Evolutionary conservation across 2,329 filamentous ascomycete genomes (phyloP).

Genomic region (Sporothrix curviconia): DNA sequence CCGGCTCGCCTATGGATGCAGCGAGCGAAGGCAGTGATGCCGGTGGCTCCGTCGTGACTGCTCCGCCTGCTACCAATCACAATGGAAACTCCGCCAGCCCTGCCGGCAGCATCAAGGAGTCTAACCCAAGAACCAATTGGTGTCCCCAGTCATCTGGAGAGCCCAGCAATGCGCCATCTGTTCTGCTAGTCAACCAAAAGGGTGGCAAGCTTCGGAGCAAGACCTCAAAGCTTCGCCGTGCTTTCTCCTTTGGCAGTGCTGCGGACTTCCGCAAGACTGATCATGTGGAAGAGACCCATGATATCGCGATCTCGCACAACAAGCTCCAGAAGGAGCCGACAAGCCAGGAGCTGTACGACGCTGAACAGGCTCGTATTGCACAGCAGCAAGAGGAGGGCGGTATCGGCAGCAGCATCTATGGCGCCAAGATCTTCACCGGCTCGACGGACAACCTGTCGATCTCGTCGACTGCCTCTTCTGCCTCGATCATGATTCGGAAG

Average conservation of each 20-base stretch:
- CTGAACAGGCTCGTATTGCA: conserved; percentile 86
- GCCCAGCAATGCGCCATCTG: conserved; percentile 76
- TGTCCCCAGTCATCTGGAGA: conserved; percentile 38
- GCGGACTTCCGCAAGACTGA: conserved; percentile 73
- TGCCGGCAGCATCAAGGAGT: background rate
- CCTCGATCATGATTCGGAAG: conserved; percentile 91
- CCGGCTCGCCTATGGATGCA: conserved; percentile 61
- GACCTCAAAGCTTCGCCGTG: conserved; percentile 75
- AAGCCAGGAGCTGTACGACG: conserved; percentile 62
- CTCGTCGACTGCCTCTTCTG: conserved; percentile 81
- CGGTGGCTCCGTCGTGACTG: conserved; percentile 23
- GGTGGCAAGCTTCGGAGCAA: conserved; percentile 75
- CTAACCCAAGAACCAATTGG: conserved; percentile 8
- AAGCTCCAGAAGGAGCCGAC: conserved; percentile 62
- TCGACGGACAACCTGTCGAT: conserved; percentile 94
- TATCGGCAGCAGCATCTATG: conserved; percentile 89
- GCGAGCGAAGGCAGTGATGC: conserved; percentile 36
- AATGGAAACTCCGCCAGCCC: background rate
- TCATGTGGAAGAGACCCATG: conserved; percentile 49
- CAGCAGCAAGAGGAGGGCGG: conserved; percentile 87
- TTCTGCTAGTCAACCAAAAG: conserved; percentile 80
- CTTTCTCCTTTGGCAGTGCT: conserved; percentile 94
- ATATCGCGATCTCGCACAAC: conserved; percentile 35
- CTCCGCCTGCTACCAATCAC: conserved; percentile 3
- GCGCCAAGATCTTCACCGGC: conserved; percentile 74